Conservation (phyloP, 2,329 filamentous ascomycete genomes). For the Fusarium liriodendri region DNA sequence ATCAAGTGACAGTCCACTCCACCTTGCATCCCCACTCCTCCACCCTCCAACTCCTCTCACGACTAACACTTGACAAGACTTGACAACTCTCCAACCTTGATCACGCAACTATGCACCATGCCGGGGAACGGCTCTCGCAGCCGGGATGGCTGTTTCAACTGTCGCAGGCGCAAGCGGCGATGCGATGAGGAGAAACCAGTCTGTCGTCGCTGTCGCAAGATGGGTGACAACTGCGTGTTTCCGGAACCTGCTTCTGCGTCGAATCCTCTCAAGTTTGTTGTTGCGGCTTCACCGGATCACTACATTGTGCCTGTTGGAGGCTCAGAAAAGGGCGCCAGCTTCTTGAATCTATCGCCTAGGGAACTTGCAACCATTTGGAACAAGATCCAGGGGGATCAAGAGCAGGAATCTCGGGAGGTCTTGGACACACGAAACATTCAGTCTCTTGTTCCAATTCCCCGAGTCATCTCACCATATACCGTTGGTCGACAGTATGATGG, state of each 20-base stretch:
- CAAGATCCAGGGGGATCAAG: neutral
- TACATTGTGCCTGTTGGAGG: slow-evolving; percentile 19
- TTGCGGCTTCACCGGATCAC: slow-evolving; percentile 26
- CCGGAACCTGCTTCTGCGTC: slow-evolving; percentile 26
- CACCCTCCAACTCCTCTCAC: neutral
- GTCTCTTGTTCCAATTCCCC: slow-evolving; percentile 7
- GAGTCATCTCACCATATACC: slow-evolving; percentile 22
- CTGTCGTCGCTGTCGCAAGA: slow-evolving; percentile 27
- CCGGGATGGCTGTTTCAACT: slow-evolving; percentile 54
- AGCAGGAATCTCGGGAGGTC: neutral
- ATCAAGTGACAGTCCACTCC: neutral
- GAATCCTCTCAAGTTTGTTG: slow-evolving; percentile 37
- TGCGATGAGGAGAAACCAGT: slow-evolving; percentile 53
- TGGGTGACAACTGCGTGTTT: slow-evolving; percentile 33
- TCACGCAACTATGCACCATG: slow-evolving; percentile 32
- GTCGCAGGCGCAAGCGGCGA: slow-evolving; percentile 61
- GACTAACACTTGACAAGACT: neutral
- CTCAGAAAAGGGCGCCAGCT: neutral
- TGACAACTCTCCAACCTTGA: neutral
- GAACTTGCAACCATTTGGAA: slow-evolving; percentile 23
- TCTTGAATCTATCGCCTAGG: slow-evolving; percentile 31
- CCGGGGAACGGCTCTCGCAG: slow-evolving; percentile 35
- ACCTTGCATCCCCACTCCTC: neutral
- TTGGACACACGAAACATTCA: neutral
- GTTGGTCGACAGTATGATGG: neutral